Evolutionary conservation across 1,139 yeast genomes (phyloP), one percentile per base, ranked within the genome.

Genomic region (Meyerozyma elateridarum): DNA sequence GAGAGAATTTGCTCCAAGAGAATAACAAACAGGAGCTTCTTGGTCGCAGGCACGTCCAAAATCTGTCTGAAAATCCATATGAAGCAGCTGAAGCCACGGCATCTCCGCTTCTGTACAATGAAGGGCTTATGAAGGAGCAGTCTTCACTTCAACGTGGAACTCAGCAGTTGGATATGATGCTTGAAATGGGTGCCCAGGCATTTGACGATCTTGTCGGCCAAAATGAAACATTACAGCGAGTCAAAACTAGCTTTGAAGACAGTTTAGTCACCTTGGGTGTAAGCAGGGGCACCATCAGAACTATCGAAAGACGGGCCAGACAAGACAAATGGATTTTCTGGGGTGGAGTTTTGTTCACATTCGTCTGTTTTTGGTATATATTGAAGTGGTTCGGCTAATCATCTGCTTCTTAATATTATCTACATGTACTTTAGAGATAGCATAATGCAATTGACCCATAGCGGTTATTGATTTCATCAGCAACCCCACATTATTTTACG

Each of bases 281-380:
- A 3, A 84, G 95, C 30, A 81, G 77, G 44, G 84, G 84, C 6
- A 91, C 98, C 1, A 88, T 91, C 30, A 65, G 85, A 36, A 70
- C 75, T 39, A 83, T 91, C 29, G 94, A 88, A 55, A 74, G 77
- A 44, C 73, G 95, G 36, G 93, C 95, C n/a, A 75, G 73, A 45
- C 85, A 85, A 56, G 98, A 91, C 55, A 88, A 88, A 54, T 75
- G 88, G 72, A 64, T 91, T 24, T 93, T 91, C 53, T 88, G 85
- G 71, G 78, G 80, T 14, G 87, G 89, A 19, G 76, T 85, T 4
- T 36, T 73, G 2, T 42, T 81, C 20, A 73, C 85, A 64, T 51
- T 89, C 37, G 65, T 81, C 11, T 60, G 76, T 17, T 85, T 89
- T 61, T 87, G 80, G 61, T 71, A 76, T 40, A 79, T 89, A 33